Conservation (phyloP, 176 grass and related monocot genomes). For the Zizania latifolia region DNA sequence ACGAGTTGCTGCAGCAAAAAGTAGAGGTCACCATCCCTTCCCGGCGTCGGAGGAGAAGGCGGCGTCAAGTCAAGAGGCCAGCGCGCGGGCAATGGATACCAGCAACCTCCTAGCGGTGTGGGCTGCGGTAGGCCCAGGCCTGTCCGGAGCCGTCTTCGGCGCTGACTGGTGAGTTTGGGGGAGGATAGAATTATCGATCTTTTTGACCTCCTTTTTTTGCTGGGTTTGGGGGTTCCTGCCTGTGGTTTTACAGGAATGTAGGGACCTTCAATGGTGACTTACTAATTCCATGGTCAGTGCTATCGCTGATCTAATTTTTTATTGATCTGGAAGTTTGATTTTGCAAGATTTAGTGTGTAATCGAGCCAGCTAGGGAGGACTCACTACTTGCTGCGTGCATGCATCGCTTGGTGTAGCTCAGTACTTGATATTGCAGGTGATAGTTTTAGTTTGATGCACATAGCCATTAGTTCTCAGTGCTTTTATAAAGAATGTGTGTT, state of each 20-base stretch:
- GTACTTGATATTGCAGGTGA: background rate
- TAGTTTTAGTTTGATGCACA: background rate
- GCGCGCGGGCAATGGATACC: conserved; percentile 26
- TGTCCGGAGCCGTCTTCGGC: conserved; percentile 72
- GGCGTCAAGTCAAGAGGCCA: background rate
- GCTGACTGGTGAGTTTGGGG: conserved; percentile 89
- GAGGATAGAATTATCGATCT: background rate
- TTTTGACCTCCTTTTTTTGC: background rate
- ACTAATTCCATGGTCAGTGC: background rate
- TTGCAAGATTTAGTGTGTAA: background rate
- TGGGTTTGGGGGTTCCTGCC: background rate
- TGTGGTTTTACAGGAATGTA: background rate
- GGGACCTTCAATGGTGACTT: background rate
- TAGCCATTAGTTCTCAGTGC: background rate
- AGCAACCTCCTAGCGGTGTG: conserved; percentile 47
- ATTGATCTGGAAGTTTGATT: background rate
- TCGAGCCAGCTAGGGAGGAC: background rate
- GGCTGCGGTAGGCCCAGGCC: conserved; percentile 45
- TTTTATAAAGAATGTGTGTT: background rate
- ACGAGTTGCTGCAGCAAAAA: no score
- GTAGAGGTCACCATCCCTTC: no score
- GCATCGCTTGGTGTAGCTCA: background rate
- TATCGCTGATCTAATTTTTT: background rate
- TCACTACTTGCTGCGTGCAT: background rate
- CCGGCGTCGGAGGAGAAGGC: conserved; percentile 29